Conservation (phyloP, 2,329 filamentous ascomycete genomes). For the Diaporthe amygdali region DNA sequence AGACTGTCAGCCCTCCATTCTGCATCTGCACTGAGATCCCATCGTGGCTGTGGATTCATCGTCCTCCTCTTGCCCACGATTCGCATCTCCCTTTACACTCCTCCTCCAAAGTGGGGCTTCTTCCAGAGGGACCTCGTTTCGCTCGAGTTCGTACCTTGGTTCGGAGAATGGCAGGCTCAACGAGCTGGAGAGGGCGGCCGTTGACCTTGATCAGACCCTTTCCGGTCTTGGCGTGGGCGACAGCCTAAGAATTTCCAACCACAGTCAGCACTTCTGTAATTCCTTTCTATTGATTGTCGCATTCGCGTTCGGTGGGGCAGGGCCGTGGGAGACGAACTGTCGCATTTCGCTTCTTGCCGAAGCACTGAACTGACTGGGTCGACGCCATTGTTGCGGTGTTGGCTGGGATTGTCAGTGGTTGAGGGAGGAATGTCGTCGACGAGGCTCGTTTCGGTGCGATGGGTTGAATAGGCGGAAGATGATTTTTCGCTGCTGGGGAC, state of each 20-base stretch:
- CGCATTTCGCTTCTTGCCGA: slow-evolving; percentile 98
- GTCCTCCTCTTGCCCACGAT: background rate
- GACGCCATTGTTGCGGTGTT: slow-evolving; percentile 70
- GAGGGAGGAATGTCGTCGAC: slow-evolving; percentile 17
- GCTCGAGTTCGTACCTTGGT: slow-evolving; percentile 76
- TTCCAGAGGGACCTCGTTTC: background rate
- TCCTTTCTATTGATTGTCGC: slow-evolving; percentile 11
- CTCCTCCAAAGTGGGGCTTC: background rate
- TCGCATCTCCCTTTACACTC: background rate
- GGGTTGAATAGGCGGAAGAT: slow-evolving; percentile 12
- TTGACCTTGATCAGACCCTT: slow-evolving; percentile 96
- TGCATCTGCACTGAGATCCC: background rate
- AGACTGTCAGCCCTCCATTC: slow-evolving; percentile 27
- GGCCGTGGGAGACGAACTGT: slow-evolving; percentile 48
- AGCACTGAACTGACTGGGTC: slow-evolving; percentile 90
- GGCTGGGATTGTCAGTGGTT: slow-evolving; percentile 22
- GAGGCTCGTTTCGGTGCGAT: slow-evolving; percentile 3
- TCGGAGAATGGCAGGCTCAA: slow-evolving; percentile 95
- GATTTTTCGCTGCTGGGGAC: slow-evolving; percentile 20
- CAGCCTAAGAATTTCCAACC: slow-evolving; percentile 21
- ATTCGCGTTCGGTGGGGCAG: slow-evolving; percentile 5
- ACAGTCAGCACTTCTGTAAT: slow-evolving; percentile 24
- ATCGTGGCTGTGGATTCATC: background rate
- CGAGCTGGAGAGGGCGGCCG: slow-evolving; percentile 91
- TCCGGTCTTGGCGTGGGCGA: slow-evolving; percentile 33